Evolutionary conservation across 2,329 filamentous ascomycete genomes (phyloP).

Genomic region (Magnaporthiopsis incrustans): DNA sequence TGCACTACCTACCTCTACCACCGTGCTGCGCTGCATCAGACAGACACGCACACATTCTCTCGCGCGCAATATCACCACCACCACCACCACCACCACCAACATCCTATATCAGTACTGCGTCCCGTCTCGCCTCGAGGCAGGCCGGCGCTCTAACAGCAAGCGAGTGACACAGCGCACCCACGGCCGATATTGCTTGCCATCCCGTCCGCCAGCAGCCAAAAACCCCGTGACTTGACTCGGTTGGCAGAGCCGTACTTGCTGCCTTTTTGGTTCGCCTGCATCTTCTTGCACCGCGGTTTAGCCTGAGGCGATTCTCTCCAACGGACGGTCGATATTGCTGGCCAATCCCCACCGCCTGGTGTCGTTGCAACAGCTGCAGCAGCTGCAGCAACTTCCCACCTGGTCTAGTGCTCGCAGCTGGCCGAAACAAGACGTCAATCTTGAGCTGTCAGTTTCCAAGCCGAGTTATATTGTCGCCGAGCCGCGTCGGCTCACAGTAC

Average conservation of each 20-base stretch:
- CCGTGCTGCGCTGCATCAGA: neutral
- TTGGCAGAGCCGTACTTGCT: neutral
- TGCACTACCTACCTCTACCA: too few species aligned
- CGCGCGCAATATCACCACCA: neutral
- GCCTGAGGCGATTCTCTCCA: neutral
- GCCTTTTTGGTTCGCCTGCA: neutral
- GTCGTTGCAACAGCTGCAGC: neutral
- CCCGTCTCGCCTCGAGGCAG: neutral
- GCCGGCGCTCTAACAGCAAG: neutral
- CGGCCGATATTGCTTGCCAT: neutral
- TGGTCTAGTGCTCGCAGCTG: neutral
- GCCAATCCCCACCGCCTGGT: neutral
- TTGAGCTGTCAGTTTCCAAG: neutral
- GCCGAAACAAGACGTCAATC: neutral
- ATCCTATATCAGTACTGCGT: neutral
- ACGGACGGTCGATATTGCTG: neutral
- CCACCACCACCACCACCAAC: neutral
- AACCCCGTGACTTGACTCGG: neutral
- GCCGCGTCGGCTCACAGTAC: neutral
- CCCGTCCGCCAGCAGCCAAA: neutral
- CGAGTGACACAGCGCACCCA: neutral
- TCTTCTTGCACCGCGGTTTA: neutral
- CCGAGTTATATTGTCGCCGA: neutral
- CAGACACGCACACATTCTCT: neutral
- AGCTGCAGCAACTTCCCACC: neutral